phyloP scores from a whole-genome alignment of 2,329 filamentous ascomycete genomes.

The Colletotrichum limetticola region DNA sequence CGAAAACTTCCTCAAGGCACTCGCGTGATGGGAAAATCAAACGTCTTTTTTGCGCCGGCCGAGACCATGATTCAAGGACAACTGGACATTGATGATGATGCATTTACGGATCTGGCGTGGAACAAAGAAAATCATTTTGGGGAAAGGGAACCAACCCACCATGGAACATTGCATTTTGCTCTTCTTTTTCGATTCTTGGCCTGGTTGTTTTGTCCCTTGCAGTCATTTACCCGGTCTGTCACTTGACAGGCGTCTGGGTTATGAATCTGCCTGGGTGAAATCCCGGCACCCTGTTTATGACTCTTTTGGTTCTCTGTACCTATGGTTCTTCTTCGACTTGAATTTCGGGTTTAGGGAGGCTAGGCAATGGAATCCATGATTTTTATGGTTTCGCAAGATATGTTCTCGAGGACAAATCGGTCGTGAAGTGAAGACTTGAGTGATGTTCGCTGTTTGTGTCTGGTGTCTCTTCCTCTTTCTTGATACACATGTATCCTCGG shows the following conservation, averaged over 20 bases:
- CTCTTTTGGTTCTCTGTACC: constrained; percentile 32
- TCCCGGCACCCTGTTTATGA: constrained; percentile 9
- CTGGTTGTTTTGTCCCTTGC: neutral
- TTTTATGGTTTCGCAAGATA: neutral
- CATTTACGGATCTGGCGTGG: constrained; percentile 35
- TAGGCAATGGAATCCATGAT: constrained; percentile 20
- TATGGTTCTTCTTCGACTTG: constrained; percentile 22
- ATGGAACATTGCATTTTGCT: constrained; percentile 29
- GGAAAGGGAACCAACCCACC: constrained; percentile 26
- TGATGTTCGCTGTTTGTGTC: neutral
- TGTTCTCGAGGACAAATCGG: neutral
- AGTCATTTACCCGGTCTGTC: neutral
- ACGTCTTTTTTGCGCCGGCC: constrained; percentile 4
- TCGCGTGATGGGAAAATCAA: constrained; percentile 26
- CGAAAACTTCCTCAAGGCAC: constrained; percentile 21
- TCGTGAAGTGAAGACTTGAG: neutral
- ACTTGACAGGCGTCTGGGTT: neutral
- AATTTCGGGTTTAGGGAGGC: constrained; percentile 29
- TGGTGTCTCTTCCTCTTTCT: neutral
- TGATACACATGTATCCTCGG: neutral
- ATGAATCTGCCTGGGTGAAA: neutral
- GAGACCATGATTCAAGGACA: constrained; percentile 32
- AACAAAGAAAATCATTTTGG: constrained; percentile 18
- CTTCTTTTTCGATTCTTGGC: constrained; percentile 23
- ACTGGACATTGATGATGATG: constrained; percentile 35